Evolutionary conservation across 352 stramenopile species (phyloP), one percentile per base, ranked within the genome.

Genomic region (Phytopythium montanum): DNA sequence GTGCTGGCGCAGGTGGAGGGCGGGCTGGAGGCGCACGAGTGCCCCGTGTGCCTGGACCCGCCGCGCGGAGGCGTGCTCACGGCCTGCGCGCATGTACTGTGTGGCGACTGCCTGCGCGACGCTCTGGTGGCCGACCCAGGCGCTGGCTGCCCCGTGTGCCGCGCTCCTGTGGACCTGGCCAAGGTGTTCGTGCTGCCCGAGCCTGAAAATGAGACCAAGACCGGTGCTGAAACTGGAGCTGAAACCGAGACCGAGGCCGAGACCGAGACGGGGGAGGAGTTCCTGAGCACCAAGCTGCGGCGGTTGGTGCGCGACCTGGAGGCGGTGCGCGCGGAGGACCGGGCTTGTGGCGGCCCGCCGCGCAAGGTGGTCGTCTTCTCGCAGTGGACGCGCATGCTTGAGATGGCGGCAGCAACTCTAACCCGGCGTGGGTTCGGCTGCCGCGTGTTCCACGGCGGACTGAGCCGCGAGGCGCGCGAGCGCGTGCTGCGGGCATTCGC

Each of bases 311-410:
- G 62, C 3, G 87, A 96, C 62, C 64, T 95, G 19, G 68, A 81
- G 53, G 48, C 58, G 10, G 82, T 93, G 34, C 83, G 81, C 16
- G 59, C 67, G 3, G 74, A 87, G 57, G 83, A 94, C 56, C 59
- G 61, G 7, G 62, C 62, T 16, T 13, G 5, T 1, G 51, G 50
- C 21, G 64, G 59, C 7, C 33, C 33, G 33, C 33, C 33, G 54
- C 78, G 83, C 28, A 97, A 97, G 55, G 80, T 94, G 29, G 79
- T 97, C 1, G 80, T 97, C 12, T 97, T 97, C 53, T 96, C 86
- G 10, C 90, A 97, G 68, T 97, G 88, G 84, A 95, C 84, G 28
- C 78, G 81, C 33, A 96, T 96, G 81, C 78, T 97, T 9, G 79
- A 95, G 45, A 82, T 97, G 73, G 75, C 96, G 8, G 69, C 77